phyloP scores from a whole-genome alignment of 345 rosid species.

The Theobroma cacao region DNA sequence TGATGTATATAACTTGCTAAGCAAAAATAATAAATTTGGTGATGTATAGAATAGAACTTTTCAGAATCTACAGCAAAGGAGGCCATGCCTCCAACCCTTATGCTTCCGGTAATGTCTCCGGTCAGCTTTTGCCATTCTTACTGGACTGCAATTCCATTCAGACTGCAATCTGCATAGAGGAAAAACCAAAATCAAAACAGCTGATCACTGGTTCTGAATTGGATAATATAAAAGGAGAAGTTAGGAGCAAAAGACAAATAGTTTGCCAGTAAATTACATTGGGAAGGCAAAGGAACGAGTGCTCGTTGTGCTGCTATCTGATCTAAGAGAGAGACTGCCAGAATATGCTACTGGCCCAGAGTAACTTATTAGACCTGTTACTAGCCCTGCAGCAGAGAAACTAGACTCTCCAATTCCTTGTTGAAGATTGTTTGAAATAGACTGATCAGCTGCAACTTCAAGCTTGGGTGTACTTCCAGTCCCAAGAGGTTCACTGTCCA shows the following conservation, averaged over 20 bases:
- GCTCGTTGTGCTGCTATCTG: constrained; percentile 93
- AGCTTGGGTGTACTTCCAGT: constrained; percentile 15
- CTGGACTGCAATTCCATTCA: constrained; percentile 94
- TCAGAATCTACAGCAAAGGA: constrained; percentile 95
- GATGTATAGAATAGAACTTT: constrained; percentile 27
- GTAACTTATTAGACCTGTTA: constrained; percentile 57
- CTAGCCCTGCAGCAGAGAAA: constrained; percentile 63
- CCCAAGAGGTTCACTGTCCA: constrained; percentile 15
- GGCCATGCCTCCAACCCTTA: constrained; percentile 55
- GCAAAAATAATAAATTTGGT: constrained; percentile 12
- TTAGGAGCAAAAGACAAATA: neutral
- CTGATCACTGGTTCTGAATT: neutral
- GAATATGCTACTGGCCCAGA: constrained; percentile 67
- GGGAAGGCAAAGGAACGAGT: constrained; percentile 96
- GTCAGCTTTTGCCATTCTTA: constrained; percentile 80
- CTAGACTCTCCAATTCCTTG: constrained; percentile 56
- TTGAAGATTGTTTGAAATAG: constrained; percentile 30
- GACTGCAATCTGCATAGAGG: constrained; percentile 61
- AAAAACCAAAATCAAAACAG: neutral
- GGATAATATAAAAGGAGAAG: neutral
- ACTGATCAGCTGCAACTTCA: constrained; percentile 23
- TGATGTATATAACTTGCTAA: constrained; percentile 16
- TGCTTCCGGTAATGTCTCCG: constrained; percentile 48
- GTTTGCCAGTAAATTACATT: constrained; percentile 34
- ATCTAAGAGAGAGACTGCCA: constrained; percentile 78